Base-by-base conservation (phyloP, 768 basidiomycete species). In the Polyporus arcularius region DNA sequence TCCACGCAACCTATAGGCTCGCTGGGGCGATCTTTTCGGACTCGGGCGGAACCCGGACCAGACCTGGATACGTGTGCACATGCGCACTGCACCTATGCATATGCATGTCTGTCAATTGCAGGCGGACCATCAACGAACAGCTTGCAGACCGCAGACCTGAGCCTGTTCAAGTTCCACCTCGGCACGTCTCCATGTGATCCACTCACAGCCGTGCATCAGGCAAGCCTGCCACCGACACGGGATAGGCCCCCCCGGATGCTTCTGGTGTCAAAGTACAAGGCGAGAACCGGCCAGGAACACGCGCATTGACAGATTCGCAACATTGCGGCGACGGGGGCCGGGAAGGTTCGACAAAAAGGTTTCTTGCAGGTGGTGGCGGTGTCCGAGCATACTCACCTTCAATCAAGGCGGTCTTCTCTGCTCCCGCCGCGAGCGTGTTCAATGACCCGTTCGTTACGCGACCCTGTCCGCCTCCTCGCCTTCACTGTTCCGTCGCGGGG, bases 371-470 rank as follows among this genome's bases (percentile, higher is more conserved):
- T 14, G 50, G 50, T 52, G 50, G 50, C 50, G 50, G 50, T 52
- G 50, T 52, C 38, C 50, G 21, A 16, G 50, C 50, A 52, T 52
- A 32, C 50, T 52, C 50, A 52, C 50, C 50, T 52, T 52, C 50
- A 52, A 52, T 28, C 46, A 48, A 15, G 32, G n/a, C 21, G 15
- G 32, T 45, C 50, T 39, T 39, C 50, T 38, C 46, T 26, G 46
- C 46, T 26, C 28, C 26, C 40, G 21, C 6, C 35, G 35, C 35
- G 15, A 43, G 18, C 43, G n/a, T n/a, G n/a, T 14, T 18, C 43
- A 16, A 16, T 16, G n/a, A 45, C 35, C 35, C 11, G 35, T 35
- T 35, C 35, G 35, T 35, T 26, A 26, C 21, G 21, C 21, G 21
- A 26, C 21, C 21, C 21, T 26, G 21, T 26, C 21, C 21, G 21